Conservation (phyloP, 768 basidiomycete genomes). For the Pleurotus tuoliensis region DNA sequence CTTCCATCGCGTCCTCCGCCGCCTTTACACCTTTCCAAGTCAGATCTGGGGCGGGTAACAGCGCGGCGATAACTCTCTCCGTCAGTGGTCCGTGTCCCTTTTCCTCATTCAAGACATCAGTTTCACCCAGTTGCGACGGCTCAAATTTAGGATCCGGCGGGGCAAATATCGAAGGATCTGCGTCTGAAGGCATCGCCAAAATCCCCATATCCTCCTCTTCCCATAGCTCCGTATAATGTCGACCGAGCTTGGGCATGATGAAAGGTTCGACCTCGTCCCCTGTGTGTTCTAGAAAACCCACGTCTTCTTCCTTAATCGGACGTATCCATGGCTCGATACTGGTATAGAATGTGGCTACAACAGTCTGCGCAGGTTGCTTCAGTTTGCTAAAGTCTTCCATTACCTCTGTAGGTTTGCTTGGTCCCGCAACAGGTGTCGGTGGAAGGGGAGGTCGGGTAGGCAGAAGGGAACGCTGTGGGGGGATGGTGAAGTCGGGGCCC, state of each 20-base stretch:
- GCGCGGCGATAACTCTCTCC: slow-evolving; percentile 74
- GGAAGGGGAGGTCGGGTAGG: slow-evolving; percentile 61
- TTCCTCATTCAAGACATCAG: slow-evolving; percentile 66
- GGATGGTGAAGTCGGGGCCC: slow-evolving; percentile 63
- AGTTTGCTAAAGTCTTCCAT: slow-evolving; percentile 84
- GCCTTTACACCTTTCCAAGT: slow-evolving; percentile 78
- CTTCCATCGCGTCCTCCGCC: slow-evolving; percentile 82
- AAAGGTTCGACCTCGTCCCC: slow-evolving; percentile 90
- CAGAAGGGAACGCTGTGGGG: slow-evolving; percentile 45
- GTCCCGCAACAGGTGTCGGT: slow-evolving; percentile 67
- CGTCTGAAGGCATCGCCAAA: slow-evolving; percentile 10
- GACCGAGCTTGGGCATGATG: slow-evolving; percentile 78
- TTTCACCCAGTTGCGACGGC: slow-evolving; percentile 74
- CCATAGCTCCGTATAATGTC: slow-evolving; percentile 90
- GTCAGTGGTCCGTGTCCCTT: slow-evolving; percentile 85
- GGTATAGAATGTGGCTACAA: slow-evolving; percentile 76
- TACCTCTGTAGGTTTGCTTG: slow-evolving; percentile 80
- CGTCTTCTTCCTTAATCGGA: slow-evolving; percentile 88
- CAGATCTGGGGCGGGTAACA: slow-evolving; percentile 66
- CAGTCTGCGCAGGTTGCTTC: slow-evolving; percentile 71
- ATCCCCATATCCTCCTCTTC: slow-evolving; percentile 77
- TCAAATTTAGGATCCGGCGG: slow-evolving; percentile 72
- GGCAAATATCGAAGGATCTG: slow-evolving; percentile 19
- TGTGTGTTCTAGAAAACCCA: slow-evolving; percentile 88
- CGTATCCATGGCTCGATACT: slow-evolving; percentile 90